Evolutionary conservation across 2,329 filamentous ascomycete species (phyloP).

Genomic region (Penicillium sp.): DNA sequence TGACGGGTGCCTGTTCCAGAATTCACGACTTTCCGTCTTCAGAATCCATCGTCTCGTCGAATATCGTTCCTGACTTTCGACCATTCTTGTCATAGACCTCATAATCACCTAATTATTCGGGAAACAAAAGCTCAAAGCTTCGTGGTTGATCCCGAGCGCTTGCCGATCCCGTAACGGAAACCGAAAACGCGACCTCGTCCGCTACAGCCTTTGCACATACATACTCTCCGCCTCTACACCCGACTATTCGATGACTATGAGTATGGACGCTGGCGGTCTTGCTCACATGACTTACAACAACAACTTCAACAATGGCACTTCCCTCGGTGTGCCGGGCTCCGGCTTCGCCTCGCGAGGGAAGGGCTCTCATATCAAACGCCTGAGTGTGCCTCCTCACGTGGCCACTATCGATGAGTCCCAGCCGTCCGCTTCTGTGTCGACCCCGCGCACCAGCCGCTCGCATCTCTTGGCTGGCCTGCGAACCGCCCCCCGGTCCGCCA

Average conservation of each 20-base stretch:
- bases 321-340: slow-evolving; percentile 69
- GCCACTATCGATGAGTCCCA: slow-evolving; percentile 60
- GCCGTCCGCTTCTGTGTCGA: slow-evolving; percentile 65
- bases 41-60: slow-evolving; percentile 5
- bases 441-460: slow-evolving; percentile 88
- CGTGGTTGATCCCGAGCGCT: slow-evolving; percentile 29
- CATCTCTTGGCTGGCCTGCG: slow-evolving; percentile 89
- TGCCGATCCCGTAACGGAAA: slow-evolving; percentile 11
- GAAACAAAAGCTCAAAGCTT: slow-evolving; percentile 20
- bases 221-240: slow-evolving; percentile 15
- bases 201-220: slow-evolving; percentile 29
- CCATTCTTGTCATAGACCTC: slow-evolving; percentile 18
- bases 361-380: slow-evolving; percentile 81
- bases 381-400: slow-evolving; percentile 72
- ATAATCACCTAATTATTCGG: slow-evolving; percentile 33
- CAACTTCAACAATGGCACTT: slow-evolving; percentile 59
- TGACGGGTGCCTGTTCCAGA: slow-evolving; percentile 8
- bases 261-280: slow-evolving; percentile 94
- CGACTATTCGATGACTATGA: slow-evolving; percentile 29
- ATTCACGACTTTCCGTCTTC: slow-evolving; percentile 4
- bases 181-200: slow-evolving; percentile 8
- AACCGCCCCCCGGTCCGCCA: slow-evolving; percentile 83
- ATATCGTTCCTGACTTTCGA: slow-evolving; percentile 8
- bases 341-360: slow-evolving; percentile 83
- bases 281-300: slow-evolving; percentile 97